These are phyloP conservation scores for Umbilicus rupestris DNA, from an alignment of 164 flowering plant genomes.

Conservation along the genomic window DNA sequence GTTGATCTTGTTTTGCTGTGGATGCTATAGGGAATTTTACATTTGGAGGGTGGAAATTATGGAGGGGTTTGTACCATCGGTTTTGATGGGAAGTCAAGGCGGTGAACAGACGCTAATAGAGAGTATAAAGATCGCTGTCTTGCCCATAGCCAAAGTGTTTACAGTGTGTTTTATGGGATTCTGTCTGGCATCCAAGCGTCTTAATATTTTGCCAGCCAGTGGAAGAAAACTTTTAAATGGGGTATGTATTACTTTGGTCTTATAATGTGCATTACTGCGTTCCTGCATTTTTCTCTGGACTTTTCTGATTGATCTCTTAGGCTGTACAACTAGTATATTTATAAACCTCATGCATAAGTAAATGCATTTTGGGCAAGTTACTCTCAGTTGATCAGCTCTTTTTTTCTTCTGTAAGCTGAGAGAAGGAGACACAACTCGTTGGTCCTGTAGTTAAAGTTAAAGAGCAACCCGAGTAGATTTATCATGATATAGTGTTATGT, in stretches of 20 bases:
- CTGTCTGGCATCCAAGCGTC: slow-evolving; percentile 87
- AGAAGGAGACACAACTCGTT: background rate
- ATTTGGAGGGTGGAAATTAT: slow-evolving; percentile 8
- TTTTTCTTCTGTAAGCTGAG: background rate
- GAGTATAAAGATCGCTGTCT: slow-evolving; percentile 68
- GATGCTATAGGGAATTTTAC: background rate
- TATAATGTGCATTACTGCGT: background rate
- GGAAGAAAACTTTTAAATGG: slow-evolving; percentile 89
- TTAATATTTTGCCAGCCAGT: slow-evolving; percentile 73
- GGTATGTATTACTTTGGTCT: slow-evolving; percentile 27
- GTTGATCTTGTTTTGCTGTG: background rate
- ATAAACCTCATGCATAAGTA: too few species aligned
- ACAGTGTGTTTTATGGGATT: slow-evolving; percentile 85
- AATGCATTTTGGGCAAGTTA: too few species aligned
- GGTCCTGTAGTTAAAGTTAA: too few species aligned
- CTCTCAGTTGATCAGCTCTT: too few species aligned
- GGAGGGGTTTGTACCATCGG: slow-evolving; percentile 29
- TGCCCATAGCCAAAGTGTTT: slow-evolving; percentile 90
- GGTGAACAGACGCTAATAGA: slow-evolving; percentile 49
- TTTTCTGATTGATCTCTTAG: background rate
- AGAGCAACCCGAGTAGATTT: too few species aligned
- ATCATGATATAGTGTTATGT: background rate
- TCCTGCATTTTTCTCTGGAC: background rate
- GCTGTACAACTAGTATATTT: too few species aligned
- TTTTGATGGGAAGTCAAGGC: slow-evolving; percentile 18